Evolutionary conservation across 1,284 basidiomycete species (phyloP).

Genomic region (Lentinus polychrous): DNA sequence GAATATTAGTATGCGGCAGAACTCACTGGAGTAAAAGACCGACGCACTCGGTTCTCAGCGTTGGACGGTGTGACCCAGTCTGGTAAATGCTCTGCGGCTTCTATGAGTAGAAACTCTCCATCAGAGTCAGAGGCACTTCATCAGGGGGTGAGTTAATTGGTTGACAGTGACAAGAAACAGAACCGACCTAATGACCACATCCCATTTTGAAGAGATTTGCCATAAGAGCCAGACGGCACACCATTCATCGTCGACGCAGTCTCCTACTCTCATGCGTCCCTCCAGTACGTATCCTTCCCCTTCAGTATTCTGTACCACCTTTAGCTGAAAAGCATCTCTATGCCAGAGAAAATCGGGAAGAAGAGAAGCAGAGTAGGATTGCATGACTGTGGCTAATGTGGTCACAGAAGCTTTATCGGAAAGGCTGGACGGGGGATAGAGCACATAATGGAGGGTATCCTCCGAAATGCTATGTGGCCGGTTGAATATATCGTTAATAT

Average conservation of each 20-base stretch:
- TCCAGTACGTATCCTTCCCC: constrained; percentile 50
- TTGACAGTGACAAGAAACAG: constrained; percentile 5
- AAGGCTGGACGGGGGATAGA: constrained; percentile 51
- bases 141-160: constrained; percentile 5
- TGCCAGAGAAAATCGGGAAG: constrained; percentile 81
- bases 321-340: constrained; percentile 81
- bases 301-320: constrained; percentile 46
- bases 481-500: constrained; percentile 50
- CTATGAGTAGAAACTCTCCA: constrained; percentile 94
- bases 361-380: constrained; percentile 47
- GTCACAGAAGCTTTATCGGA: constrained; percentile 56
- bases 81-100: constrained; percentile 88
- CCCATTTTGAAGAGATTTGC: constrained; percentile 72
- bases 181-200: constrained; percentile 66
- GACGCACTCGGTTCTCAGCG: constrained; percentile 83
- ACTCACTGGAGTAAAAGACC: constrained; percentile 11
- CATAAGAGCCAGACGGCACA: constrained; percentile 82
- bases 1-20: background rate
- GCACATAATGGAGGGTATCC: constrained; percentile 72
- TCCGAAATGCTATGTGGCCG: constrained; percentile 74
- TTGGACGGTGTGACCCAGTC: constrained; percentile 89
- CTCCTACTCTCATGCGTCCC: constrained; percentile 83
- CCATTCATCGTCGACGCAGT: constrained; percentile 97
- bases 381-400: constrained; percentile 65
- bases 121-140: constrained; percentile 81